Evolutionary conservation across 1,139 yeast genomes (phyloP).

Genomic region (Geotrichum restrictum): DNA sequence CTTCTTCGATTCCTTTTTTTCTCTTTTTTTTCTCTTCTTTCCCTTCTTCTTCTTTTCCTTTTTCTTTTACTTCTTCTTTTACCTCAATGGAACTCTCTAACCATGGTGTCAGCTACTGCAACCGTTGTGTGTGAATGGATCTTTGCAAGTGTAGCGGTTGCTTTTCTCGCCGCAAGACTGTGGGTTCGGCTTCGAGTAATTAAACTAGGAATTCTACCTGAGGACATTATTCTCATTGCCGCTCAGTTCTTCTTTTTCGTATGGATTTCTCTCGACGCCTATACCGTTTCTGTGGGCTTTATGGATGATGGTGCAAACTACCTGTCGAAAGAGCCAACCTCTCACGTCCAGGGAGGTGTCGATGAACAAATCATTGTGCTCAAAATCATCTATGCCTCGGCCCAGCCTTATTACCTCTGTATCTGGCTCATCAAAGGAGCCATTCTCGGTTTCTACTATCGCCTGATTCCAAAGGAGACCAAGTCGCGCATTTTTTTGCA

Average conservation of each 20-base stretch:
- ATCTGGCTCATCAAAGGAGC: constrained; percentile 35
- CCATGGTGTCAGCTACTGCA: constrained; percentile 15
- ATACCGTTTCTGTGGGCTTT: constrained; percentile 30
- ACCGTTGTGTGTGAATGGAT: constrained; percentile 29
- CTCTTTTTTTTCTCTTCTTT: constrained; percentile 1
- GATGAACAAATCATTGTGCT: constrained; percentile 25
- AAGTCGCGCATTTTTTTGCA: constrained; percentile 28
- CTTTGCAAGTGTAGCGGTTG: constrained; percentile 25
- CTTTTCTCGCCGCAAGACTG: constrained; percentile 28
- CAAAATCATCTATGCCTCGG: constrained; percentile 32
- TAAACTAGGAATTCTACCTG: constrained; percentile 32
- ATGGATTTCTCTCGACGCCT: constrained; percentile 34
- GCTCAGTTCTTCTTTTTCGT: constrained; percentile 31
- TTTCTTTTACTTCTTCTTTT: not conserved
- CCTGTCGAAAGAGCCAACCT: constrained; percentile 25
- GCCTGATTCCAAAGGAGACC: constrained; percentile 32
- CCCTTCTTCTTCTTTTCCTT: not conserved
- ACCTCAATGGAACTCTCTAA: not conserved
- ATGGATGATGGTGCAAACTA: constrained; percentile 33
- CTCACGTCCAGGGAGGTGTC: constrained; percentile 26
- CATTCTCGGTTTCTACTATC: constrained; percentile 33
- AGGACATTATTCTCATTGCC: constrained; percentile 30
- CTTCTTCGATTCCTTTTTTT: not conserved
- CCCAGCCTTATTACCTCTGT: constrained; percentile 33
- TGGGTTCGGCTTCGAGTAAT: constrained; percentile 29